Evolutionary conservation across 2,329 filamentous ascomycete genomes (phyloP).

Genomic region (Pseudogymnoascus sp.): DNA sequence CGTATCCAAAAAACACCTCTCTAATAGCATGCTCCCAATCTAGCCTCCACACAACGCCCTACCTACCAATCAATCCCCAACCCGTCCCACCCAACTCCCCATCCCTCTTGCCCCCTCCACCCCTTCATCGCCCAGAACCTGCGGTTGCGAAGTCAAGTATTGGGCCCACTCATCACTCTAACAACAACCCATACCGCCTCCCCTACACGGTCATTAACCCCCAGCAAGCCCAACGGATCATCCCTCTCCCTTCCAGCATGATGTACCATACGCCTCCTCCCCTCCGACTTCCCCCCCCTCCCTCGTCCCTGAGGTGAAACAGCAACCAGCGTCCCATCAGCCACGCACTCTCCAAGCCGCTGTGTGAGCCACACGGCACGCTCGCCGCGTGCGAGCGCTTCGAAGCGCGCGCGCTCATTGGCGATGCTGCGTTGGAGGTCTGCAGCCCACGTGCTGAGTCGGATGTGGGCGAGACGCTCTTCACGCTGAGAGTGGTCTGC

Average conservation of each 20-base stretch:
- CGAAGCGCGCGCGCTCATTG: slow-evolving; percentile 63
- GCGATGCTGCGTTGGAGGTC: slow-evolving; percentile 70
- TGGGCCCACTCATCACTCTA: slow-evolving; percentile 66
- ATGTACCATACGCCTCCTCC: slow-evolving; percentile 11
- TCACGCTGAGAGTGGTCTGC: slow-evolving; percentile 51
- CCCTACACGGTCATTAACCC: slow-evolving; percentile 58
- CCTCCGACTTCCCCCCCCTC: slow-evolving; percentile 17
- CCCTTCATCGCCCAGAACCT: slow-evolving; percentile 48
- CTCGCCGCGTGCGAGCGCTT: slow-evolving; percentile 52
- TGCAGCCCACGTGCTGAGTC: slow-evolving; percentile 72
- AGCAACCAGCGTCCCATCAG: slow-evolving; percentile 54
- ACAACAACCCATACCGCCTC: slow-evolving; percentile 58
- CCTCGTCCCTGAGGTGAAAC: slow-evolving; percentile 30
- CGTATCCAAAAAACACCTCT: background rate
- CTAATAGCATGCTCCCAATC: background rate
- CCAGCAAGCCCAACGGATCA: slow-evolving; percentile 72
- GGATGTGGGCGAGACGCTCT: slow-evolving; percentile 56
- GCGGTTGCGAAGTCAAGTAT: too few species aligned
- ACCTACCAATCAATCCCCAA: slow-evolving; percentile 5
- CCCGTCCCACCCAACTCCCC: slow-evolving; percentile 8
- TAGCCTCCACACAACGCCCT: background rate
- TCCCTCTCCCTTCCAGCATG: slow-evolving; percentile 30
- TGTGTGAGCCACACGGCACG: slow-evolving; percentile 62
- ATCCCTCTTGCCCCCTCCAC: slow-evolving; percentile 11
- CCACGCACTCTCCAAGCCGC: slow-evolving; percentile 55